Conservation (phyloP, 345 rosid species). For the Hypericum androsaemum region DNA sequence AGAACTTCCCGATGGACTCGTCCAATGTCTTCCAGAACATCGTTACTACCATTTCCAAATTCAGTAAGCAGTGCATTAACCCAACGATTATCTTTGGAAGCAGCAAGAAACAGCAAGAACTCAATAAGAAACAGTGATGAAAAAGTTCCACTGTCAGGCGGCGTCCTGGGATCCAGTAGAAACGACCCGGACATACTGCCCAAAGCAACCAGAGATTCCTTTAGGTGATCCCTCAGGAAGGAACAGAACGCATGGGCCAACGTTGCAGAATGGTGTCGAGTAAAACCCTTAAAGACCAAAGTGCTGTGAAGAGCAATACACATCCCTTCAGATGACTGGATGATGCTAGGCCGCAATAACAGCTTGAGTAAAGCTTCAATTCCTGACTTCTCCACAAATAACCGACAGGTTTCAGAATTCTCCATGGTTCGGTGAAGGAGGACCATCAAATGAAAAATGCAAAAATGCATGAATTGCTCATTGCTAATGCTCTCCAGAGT, state of each 20-base stretch:
- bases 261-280: constrained; percentile 84
- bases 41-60: constrained; percentile 71
- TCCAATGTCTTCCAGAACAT: constrained; percentile 82
- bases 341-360: constrained; percentile 71
- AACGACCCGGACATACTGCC: constrained; percentile 42
- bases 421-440: constrained; percentile 92
- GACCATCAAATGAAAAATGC: constrained; percentile 89
- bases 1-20: constrained; percentile 73
- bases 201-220: constrained; percentile 55
- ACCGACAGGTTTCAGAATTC: constrained; percentile 80
- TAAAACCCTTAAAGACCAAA: constrained; percentile 93
- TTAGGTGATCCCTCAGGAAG: constrained; percentile 68
- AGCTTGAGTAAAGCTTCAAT: constrained; percentile 84
- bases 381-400: constrained; percentile 94
- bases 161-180: constrained; percentile 56
- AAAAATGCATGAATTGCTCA: constrained; percentile 76
- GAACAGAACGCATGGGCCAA: constrained; percentile 82
- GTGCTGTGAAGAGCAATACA: constrained; percentile 93
- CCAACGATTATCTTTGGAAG: constrained; percentile 92
- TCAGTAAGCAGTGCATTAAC: constrained; percentile 79
- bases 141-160: constrained; percentile 52
- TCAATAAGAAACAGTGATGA: constrained; percentile 82
- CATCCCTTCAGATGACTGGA: constrained; percentile 92
- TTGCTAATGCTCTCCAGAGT: constrained; percentile 45
- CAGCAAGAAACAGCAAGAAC: constrained; percentile 86